Conservation (phyloP, 768 basidiomycete species). For the Phylloporus sp. region DNA sequence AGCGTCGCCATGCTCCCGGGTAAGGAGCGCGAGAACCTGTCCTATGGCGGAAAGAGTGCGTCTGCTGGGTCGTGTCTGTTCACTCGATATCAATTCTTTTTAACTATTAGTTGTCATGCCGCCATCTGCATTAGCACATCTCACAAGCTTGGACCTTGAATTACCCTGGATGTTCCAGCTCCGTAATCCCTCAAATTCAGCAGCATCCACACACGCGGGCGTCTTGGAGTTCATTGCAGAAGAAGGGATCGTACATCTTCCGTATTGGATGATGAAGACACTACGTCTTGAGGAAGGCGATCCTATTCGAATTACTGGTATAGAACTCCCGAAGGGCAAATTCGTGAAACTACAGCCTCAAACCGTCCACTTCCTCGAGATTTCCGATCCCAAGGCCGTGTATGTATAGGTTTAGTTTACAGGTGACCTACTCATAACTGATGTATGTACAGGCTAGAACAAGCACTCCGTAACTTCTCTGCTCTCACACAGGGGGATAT, state of each 20-base stretch:
- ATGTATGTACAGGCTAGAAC: conserved; percentile 67
- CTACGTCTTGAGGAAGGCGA: conserved; percentile 92
- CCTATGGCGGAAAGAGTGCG: conserved; percentile 96
- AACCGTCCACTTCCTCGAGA: conserved; percentile 89
- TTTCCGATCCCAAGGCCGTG: conserved; percentile 98
- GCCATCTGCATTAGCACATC: conserved; percentile 84
- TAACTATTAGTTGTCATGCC: conserved; percentile 85
- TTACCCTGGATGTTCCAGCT: conserved; percentile 96
- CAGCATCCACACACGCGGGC: conserved; percentile 89
- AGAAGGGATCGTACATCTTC: conserved; percentile 92
- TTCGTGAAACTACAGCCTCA: conserved; percentile 97
- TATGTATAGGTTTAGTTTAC: conserved; percentile 40
- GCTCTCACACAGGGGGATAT: conserved; percentile 93
- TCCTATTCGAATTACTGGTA: conserved; percentile 87
- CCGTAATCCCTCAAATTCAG: conserved; percentile 81
- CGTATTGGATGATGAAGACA: conserved; percentile 99
- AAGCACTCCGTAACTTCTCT: conserved; percentile 90
- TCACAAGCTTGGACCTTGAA: conserved; percentile 84
- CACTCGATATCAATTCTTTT: conserved; percentile 6
- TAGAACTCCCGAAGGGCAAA: conserved; percentile 87
- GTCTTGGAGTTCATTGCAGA: conserved; percentile 99
- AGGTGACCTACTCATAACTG: background rate
- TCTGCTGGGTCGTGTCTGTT: conserved; percentile 31
- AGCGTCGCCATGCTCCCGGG: conserved; percentile 93
- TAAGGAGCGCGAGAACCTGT: conserved; percentile 82